Base-by-base conservation (phyloP, 1,284 basidiomycete species). In the Agroathelia rolfsii region DNA sequence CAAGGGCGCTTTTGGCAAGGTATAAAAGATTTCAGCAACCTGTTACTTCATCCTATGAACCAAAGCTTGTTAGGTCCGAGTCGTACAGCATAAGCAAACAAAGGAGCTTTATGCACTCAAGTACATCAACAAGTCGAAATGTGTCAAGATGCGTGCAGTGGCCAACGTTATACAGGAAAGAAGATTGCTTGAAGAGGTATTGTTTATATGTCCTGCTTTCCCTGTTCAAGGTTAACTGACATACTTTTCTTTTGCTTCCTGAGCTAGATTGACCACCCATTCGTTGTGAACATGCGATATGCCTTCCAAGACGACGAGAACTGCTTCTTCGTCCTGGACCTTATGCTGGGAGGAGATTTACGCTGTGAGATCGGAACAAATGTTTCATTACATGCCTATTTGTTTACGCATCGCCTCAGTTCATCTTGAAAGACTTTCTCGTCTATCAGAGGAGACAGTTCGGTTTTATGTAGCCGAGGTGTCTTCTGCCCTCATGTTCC, bases 271-370 rank as follows among this genome's bases (percentile, higher is more conserved):
- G 93, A 98, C 59, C 92, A 94, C 47, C 88, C 93, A 0, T 97
- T 88, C 52, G 81, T 97, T 34, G 94, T 96, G 56, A 97, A 97
- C 56, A 52, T 98, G 53, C 79, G 94, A 30, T 97, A 97, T 55
- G 94, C 94, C 11, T 98, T 98, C 56, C 94, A 98, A 56, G 94
- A 98, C 53, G 94, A 97, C 51, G 94, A 97, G 54, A 97, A 98
- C 55, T 92, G 94, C 49, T 98, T 98, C 69, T 97, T 97, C 54
- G 94, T 97, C 11, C 61, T 98, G 43, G 94, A 98, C 61, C 69
- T 97, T 36, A 98, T 98, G 94, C 69, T 98, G 6, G 94, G 94
- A 6, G 94, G 94, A 13, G 94, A 97, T 58, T 64, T 98, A 40
- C 72, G 94, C 43, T 98, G 88, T 92, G 53, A 47, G 83, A 23